Percentiles rank a stretch among this genome's conserved stretches.
Conservation (phyloP, 495 filamentous ascomycete genomes). For the Aspergillus sclerotioniger region DNA sequence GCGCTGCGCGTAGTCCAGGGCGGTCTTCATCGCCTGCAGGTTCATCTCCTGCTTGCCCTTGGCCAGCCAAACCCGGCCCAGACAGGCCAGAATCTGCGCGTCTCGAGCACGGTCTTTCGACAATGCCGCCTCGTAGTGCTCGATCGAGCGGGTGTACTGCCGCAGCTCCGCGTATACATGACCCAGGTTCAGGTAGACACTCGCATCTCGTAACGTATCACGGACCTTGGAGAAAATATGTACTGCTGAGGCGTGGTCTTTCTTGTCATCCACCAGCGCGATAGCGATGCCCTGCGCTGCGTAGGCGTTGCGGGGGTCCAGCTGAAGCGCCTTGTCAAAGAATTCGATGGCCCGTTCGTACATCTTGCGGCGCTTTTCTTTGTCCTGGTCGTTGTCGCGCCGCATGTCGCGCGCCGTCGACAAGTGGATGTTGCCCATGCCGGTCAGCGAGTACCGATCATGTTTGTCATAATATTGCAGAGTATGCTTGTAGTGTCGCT, state of each 20-base stretch:
- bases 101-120: slow-evolving; percentile 77
- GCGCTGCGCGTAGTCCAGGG: slow-evolving; percentile 85
- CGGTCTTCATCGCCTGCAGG: slow-evolving; percentile 75
- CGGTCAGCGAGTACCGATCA: slow-evolving; percentile 88
- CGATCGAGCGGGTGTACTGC: slow-evolving; percentile 86
- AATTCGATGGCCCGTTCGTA: slow-evolving; percentile 95
- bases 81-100: slow-evolving; percentile 78
- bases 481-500: slow-evolving; percentile 93
- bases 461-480: slow-evolving; percentile 94
- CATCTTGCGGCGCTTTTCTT: slow-evolving; percentile 78
- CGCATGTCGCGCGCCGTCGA: slow-evolving; percentile 89
- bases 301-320: slow-evolving; percentile 91
- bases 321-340: slow-evolving; percentile 92
- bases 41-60: slow-evolving; percentile 79
- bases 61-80: slow-evolving; percentile 90
- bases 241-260: slow-evolving; percentile 74
- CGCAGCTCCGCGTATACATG: slow-evolving; percentile 87
- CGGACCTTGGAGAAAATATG: slow-evolving; percentile 84
- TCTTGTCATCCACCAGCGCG: slow-evolving; percentile 88
- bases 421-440: slow-evolving; percentile 93
- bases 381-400: slow-evolving; percentile 81
- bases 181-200: slow-evolving; percentile 86
- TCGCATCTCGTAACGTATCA: slow-evolving; percentile 82
- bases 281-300: slow-evolving; percentile 96
- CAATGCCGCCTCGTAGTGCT: slow-evolving; percentile 88